Evolutionary conservation across 345 rosid genomes (phyloP).

Genomic region (Turritis glabra): DNA sequence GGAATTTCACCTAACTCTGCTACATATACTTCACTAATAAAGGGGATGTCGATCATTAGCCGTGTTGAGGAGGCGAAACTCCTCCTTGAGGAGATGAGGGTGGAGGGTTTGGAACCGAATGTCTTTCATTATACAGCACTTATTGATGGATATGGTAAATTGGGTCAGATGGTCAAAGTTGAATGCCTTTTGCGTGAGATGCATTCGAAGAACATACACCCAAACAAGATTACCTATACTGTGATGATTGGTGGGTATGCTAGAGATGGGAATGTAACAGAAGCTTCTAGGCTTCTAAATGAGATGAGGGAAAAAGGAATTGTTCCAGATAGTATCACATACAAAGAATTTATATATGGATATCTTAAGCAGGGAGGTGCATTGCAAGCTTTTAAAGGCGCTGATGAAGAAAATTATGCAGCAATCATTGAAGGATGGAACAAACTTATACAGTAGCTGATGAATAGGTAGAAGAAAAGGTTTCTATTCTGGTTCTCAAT

Average conservation of each 20-base stretch:
- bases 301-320: constrained; percentile 65
- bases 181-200: constrained; percentile 57
- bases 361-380: constrained; percentile 61
- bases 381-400: constrained; percentile 54
- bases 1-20: constrained; percentile 50
- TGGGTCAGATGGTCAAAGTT: constrained; percentile 68
- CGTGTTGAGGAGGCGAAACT: constrained; percentile 55
- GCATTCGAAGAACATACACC: constrained; percentile 49
- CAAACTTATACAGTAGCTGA: constrained; percentile 32
- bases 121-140: constrained; percentile 74
- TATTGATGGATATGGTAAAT: constrained; percentile 68
- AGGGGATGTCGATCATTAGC: constrained; percentile 62
- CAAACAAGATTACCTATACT: constrained; percentile 80
- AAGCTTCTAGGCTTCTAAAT: constrained; percentile 60
- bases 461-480: constrained; percentile 19
- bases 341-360: constrained; percentile 58
- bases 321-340: constrained; percentile 62
- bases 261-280: constrained; percentile 55
- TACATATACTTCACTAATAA: constrained; percentile 71
- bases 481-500: background rate
- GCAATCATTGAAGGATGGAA: constrained; percentile 58
- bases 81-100: constrained; percentile 62
- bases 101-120: constrained; percentile 63
- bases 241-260: constrained; percentile 65
- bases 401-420: constrained; percentile 69